These are phyloP conservation scores for Cystobasidium tubakii DNA, from an alignment of 768 basidiomycete genomes.

Conservation along the genomic window DNA sequence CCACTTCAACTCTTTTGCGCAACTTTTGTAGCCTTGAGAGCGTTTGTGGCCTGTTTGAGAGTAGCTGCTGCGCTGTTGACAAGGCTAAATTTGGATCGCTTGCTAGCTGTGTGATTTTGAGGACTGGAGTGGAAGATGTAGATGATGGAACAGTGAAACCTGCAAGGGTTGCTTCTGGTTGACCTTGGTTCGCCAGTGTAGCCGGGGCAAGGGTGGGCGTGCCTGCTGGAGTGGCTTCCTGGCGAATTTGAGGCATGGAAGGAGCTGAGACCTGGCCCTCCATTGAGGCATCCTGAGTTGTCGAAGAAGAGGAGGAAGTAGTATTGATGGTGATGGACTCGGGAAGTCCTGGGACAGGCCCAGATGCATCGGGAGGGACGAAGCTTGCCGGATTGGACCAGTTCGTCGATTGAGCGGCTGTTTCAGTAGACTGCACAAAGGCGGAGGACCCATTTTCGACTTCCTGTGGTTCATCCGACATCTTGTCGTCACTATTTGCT, in stretches of 20 bases:
- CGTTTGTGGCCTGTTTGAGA: constrained; percentile 14
- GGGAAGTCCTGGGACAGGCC: constrained; percentile 4
- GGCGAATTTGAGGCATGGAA: neutral
- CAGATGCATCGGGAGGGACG: neutral
- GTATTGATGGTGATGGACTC: neutral
- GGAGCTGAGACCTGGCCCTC: neutral
- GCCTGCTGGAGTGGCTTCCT: neutral
- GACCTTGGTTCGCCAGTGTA: neutral
- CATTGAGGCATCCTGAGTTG: neutral
- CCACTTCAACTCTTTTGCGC: constrained; percentile 50
- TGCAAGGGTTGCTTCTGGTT: neutral
- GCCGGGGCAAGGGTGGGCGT: neutral
- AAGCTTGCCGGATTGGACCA: neutral
- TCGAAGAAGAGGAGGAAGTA: neutral
- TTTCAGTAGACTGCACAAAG: too few species aligned
- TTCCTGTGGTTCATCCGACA: neutral
- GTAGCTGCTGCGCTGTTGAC: constrained; percentile 3
- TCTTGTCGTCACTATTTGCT: neutral
- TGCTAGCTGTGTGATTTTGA: neutral
- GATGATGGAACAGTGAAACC: neutral
- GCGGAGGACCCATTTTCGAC: neutral
- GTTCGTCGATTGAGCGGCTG: neutral
- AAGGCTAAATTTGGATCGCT: constrained; percentile 7
- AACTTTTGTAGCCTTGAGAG: constrained; percentile 42
- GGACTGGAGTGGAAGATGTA: neutral